Conservation (phyloP, 108 stramenopile species). For the Nitzschia putrida region DNA sequence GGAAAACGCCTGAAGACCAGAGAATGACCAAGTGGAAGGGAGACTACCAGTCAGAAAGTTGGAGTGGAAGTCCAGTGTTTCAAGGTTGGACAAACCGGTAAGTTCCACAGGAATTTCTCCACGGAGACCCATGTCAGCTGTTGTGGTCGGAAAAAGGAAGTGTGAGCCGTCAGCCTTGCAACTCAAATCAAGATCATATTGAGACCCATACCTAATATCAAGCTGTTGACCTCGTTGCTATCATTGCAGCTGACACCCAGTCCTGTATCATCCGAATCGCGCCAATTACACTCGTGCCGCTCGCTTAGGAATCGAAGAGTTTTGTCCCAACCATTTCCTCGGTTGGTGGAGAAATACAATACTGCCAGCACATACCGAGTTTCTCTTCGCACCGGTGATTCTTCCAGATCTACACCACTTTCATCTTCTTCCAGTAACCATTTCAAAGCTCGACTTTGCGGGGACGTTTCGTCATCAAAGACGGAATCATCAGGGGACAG, state of each 20-base stretch:
- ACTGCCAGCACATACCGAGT: conserved; percentile 1
- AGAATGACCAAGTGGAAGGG: neutral
- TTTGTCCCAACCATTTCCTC: neutral
- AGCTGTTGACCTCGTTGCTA: neutral
- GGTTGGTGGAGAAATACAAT: conserved; percentile 3
- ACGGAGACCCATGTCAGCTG: neutral
- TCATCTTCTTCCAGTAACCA: conserved; percentile 1
- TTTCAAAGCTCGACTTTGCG: conserved; percentile 1
- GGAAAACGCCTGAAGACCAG: neutral
- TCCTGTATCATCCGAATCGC: neutral
- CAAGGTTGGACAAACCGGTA: neutral
- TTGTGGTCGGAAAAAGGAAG: neutral
- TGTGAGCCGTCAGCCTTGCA: neutral
- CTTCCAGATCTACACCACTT: neutral
- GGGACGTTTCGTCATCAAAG: neutral
- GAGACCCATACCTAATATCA: neutral
- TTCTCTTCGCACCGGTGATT: neutral
- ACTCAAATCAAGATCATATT: neutral
- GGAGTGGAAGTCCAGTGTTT: neutral
- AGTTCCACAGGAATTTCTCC: conserved; percentile 1
- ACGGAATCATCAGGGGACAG: neutral
- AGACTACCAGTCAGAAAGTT: conserved; percentile 3
- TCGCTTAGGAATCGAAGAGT: neutral
- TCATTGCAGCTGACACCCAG: neutral
- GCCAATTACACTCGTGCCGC: conserved; percentile 3